Base-by-base conservation (phyloP, 805 yeast genomes). In the Cyberlindnera sargentensis region DNA sequence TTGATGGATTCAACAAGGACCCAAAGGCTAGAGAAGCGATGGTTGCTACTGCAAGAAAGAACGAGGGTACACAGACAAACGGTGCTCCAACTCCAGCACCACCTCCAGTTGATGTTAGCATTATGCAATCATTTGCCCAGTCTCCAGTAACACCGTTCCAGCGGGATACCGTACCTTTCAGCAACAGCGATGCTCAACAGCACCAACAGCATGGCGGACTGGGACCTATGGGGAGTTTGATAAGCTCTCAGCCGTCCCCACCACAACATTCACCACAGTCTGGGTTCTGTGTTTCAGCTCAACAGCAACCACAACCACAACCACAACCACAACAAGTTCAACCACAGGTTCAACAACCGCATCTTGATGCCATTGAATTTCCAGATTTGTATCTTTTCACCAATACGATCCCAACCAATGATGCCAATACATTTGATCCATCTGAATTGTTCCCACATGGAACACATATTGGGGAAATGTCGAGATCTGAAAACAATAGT, bases 1-100 rank as follows among this genome's bases (percentile, higher is more conserved):
- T 83, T 23, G 67, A 73, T 31, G 67, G 68, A 36, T 52, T 72
- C 25, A 61, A 57, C 26, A 65, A 65, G 27, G 68, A 68, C 40
- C 48, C 60, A 30, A 47, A 50, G 24, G 60, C 59, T 15, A 48
- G 61, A 37, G 57, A 46, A 34, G 45, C 49, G 25, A 34, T 58
- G 8, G 50, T 56, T 3, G 15, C 38, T 4, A 38, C 50, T 11
- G 34, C 33, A 5, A 53, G 48, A 39, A 51, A 49, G 38, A 45
- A 44, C 20, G 46, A 43, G 4, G 49, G 48, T 3, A 30, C 30
- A 8, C 51, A 37, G 24, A 28, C 51, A 5, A 38, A 36, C 9
- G 34, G 41, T 25, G 43, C 47, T 8, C 47, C 47, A 25, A 54
- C 56, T 3, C 51, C 53, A 26, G 44, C 38, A 4, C 37, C 41